Base-by-base conservation (phyloP, 164 flowering plant species). In the Magnolia changhungtana region DNA sequence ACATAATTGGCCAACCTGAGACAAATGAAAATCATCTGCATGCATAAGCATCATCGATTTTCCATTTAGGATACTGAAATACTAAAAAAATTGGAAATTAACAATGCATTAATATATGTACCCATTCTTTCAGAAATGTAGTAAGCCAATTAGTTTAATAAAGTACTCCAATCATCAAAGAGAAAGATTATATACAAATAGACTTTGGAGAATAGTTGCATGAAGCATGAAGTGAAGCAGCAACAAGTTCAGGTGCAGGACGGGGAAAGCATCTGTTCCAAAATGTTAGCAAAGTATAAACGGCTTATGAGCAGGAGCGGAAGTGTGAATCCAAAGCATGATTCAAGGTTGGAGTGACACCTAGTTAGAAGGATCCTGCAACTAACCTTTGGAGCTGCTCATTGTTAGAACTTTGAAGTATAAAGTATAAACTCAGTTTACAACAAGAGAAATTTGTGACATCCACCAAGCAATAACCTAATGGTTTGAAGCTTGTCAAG, bases 1-100 rank as follows among this genome's bases (percentile, higher is more conserved):
- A 91, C 92, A 87, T 94, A 94, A 83, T 90, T 96, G 58, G 89
- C 82, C 61, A 90, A 84, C 86, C 99, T 96, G 84, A 61, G 18
- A 69, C 45, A 50, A 72, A 69, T 59, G 50, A 73, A 18, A 45
- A 74, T 50, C 69, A 79, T 69, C 18, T 3, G 24, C 66, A 79
- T 75, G 18, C 37, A 74, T 68, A 18, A 50, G 37, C 3, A 55
- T 55, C 61, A 55, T 55, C 13, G 19, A 55, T 55, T 55, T 55
- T 16, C 13, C 61, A 16, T 16, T 55, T 55, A 11, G 61, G 61
- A 55, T 13, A 8, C 4, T 55, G 61, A 16, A 55, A 55, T 13
- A 11, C 18, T 11, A 55, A 55, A 11, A 55, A 1, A 11, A 55
- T 11, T 55, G 61, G 13, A 11, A 11, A 16, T 16, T 16, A 55